phyloP scores from a whole-genome alignment of 768 basidiomycete species.

The Mrakia hoshinonis region DNA sequence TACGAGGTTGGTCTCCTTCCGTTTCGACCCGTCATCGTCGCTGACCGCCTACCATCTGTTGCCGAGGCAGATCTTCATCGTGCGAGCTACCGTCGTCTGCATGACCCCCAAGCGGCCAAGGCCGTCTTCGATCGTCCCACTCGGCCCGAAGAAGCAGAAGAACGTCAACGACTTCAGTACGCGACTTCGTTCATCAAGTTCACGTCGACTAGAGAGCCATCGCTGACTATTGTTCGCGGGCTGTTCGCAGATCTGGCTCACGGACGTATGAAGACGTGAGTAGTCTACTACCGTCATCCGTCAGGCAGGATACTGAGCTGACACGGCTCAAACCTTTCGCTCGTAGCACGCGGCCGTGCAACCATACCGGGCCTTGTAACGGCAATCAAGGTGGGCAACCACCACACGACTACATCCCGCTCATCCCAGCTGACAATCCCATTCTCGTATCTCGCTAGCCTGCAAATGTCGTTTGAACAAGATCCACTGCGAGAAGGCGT shows the following conservation, averaged over 20 bases:
- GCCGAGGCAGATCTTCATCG: neutral
- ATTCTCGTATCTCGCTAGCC: neutral
- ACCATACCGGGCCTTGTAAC: constrained; percentile 18
- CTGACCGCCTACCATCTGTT: no score
- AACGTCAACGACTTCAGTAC: neutral
- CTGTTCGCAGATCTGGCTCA: neutral
- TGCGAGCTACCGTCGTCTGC: neutral
- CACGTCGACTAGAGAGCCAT: no score
- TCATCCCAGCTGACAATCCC: no score
- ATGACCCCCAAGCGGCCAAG: neutral
- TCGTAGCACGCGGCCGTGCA: constrained; percentile 26
- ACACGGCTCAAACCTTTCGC: neutral
- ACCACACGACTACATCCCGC: no score
- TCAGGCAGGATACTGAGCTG: neutral
- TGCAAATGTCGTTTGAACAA: constrained; percentile 17
- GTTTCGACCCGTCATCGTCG: neutral
- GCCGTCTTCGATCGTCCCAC: neutral
- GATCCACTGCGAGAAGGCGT: constrained; percentile 8
- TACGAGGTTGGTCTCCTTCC: neutral
- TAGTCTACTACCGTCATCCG: neutral
- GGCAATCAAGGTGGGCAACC: neutral
- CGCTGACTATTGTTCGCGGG: neutral
- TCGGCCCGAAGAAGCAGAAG: neutral
- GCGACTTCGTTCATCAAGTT: no score
- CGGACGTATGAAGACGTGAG: neutral